Percentiles rank a stretch among this genome's conserved stretches.
phyloP scores from a whole-genome alignment of 2,329 filamentous ascomycete species.

The Sporothrix brunneoviolacea region DNA sequence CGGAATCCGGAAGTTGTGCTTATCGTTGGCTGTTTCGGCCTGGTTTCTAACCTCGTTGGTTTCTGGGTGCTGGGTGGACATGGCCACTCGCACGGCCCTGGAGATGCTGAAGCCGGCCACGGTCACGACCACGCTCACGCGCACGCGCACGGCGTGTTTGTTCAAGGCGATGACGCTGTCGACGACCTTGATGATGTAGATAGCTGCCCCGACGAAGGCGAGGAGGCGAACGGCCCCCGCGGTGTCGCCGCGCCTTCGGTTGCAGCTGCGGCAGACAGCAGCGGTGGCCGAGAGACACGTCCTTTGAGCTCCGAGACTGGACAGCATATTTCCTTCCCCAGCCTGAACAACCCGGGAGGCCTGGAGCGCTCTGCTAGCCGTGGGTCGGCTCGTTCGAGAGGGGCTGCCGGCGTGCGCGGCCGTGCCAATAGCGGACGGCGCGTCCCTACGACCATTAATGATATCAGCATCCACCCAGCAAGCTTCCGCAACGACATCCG shows the following conservation, averaged over 20 bases:
- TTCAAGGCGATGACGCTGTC: constrained; percentile 30
- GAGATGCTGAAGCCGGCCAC: constrained; percentile 31
- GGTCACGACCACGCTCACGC: constrained; percentile 32
- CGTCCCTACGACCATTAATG: constrained; percentile 56
- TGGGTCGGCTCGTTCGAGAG: constrained; percentile 26
- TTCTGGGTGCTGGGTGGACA: constrained; percentile 91
- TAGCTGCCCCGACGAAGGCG: constrained; percentile 45
- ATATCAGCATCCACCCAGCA: constrained; percentile 81
- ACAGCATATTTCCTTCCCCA: constrained; percentile 36
- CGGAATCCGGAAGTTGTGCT: constrained; percentile 79
- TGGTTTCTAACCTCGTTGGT: constrained; percentile 82
- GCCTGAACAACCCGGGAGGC: constrained; percentile 19
- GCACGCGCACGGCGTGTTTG: constrained; percentile 24
- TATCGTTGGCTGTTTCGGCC: constrained; percentile 78
- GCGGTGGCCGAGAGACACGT: constrained; percentile 23
- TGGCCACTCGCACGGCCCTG: constrained; percentile 68
- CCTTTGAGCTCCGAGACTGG: constrained; percentile 28
- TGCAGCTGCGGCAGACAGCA: too few species aligned
- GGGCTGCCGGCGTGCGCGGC: constrained; percentile 33
- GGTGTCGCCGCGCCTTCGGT: too few species aligned
- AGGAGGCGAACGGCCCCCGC: constrained; percentile 32
- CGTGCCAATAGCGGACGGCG: constrained; percentile 45
- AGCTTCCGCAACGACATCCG: constrained; percentile 81
- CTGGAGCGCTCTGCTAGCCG: constrained; percentile 20
- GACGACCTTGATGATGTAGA: constrained; percentile 38